A percentile compares a stretch with the other conserved stretches of the same genome.
These are phyloP conservation scores for Pythium coloratum DNA, from an alignment of 352 stramenopile species.

Conservation along the genomic window DNA sequence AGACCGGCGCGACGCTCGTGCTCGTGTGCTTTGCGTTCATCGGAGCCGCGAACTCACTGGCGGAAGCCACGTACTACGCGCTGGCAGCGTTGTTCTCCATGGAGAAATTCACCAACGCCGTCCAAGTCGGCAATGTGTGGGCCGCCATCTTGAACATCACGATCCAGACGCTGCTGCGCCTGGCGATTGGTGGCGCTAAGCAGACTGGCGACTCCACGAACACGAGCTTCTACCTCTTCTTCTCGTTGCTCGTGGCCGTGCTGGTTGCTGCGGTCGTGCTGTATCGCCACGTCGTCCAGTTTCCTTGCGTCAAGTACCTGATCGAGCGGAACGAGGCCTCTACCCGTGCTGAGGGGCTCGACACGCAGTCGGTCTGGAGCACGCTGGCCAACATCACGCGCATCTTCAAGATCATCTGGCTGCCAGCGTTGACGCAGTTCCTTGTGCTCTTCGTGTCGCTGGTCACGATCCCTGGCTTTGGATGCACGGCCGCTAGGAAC, in stretches of 20 bases:
- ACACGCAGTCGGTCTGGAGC: constrained; percentile 30
- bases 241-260: constrained; percentile 51
- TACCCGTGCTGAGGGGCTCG: constrained; percentile 31
- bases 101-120: constrained; percentile 66
- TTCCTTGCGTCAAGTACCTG: constrained; percentile 53
- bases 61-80: constrained; percentile 59
- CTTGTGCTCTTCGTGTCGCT: constrained; percentile 66
- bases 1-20: constrained; percentile 48
- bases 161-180: constrained; percentile 48
- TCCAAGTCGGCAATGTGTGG: constrained; percentile 60
- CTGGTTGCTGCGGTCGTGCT: constrained; percentile 43
- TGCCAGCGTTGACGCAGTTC: constrained; percentile 52
- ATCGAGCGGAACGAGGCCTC: constrained; percentile 46
- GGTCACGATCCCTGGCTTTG: constrained; percentile 51
- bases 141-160: constrained; percentile 59
- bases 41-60: constrained; percentile 57
- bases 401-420: constrained; percentile 55
- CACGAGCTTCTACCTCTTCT: constrained; percentile 64
- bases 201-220: constrained; percentile 36
- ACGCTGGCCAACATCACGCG: constrained; percentile 41
- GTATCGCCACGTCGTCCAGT: constrained; percentile 34
- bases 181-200: constrained; percentile 46
- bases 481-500: constrained; percentile 41
- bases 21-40: constrained; percentile 52
- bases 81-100: constrained; percentile 57